phyloP scores from a whole-genome alignment of 1,139 yeast species.

The Pichia sorboxylosa region DNA sequence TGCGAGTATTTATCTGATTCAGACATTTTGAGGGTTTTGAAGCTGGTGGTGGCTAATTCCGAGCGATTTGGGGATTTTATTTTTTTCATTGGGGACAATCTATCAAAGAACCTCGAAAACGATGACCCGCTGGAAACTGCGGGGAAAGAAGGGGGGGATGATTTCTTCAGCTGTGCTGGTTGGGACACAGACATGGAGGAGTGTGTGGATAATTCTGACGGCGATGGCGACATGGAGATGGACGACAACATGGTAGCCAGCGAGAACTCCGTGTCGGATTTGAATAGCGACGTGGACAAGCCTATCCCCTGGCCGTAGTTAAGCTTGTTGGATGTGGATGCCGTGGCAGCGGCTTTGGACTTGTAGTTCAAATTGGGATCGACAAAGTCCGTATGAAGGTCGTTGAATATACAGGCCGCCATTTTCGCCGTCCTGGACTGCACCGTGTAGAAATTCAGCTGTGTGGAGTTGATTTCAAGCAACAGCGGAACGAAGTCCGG shows the following conservation, averaged over 20 bases:
- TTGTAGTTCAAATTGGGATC: slow-evolving; percentile 21
- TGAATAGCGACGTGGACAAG: too few relatives aligned
- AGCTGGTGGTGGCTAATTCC: too few relatives aligned
- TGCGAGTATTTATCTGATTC: slow-evolving; percentile 6
- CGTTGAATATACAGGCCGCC: slow-evolving; percentile 15
- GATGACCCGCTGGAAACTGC: too few relatives aligned
- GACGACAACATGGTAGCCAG: too few relatives aligned
- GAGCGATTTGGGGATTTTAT: too few relatives aligned
- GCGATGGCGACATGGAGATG: too few relatives aligned
- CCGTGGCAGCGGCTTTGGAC: slow-evolving; percentile 3
- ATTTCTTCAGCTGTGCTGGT: not conserved
- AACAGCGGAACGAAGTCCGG: slow-evolving; percentile 20
- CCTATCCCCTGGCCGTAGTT: too few relatives aligned
- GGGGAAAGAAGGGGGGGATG: slow-evolving; percentile 1
- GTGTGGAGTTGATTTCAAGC: slow-evolving; percentile 23
- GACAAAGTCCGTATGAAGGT: slow-evolving; percentile 14
- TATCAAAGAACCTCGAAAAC: slow-evolving; percentile 7
- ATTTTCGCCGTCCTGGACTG: slow-evolving; percentile 6
- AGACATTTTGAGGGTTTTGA: too few relatives aligned
- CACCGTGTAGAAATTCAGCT: slow-evolving; percentile 17
- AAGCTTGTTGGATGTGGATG: not conserved
- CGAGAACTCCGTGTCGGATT: too few relatives aligned
- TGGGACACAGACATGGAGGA: too few relatives aligned
- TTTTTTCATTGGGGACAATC: slow-evolving; percentile 2
- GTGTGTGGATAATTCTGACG: too few relatives aligned